phyloP scores from a whole-genome alignment of 371 early-diverging fungal genomes.

The Apophysomyces ossiformis region DNA sequence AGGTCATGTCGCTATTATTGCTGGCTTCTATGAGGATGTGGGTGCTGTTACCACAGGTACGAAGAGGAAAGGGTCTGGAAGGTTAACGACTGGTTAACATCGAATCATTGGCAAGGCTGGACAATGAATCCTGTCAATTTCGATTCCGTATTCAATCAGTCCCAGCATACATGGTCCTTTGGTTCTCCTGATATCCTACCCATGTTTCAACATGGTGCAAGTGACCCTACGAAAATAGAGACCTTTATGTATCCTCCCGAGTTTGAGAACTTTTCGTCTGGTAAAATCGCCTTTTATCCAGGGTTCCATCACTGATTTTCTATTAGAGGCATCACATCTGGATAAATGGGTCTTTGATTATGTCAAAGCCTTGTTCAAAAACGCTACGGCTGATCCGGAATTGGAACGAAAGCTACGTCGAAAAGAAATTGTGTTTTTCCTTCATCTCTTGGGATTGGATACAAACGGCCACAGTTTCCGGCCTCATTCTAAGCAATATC shows the following conservation, averaged over 20 bases:
- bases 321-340: constrained; percentile 77
- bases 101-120: constrained; percentile 73
- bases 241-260: constrained; percentile 91
- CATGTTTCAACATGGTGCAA: constrained; percentile 93
- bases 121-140: constrained; percentile 96
- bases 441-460: constrained; percentile 94
- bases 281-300: constrained; percentile 29
- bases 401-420: constrained; percentile 65
- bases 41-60: constrained; percentile 94
- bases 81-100: neutral
- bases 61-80: neutral
- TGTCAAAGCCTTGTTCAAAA: constrained; percentile 50
- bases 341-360: constrained; percentile 91
- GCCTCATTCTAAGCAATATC: constrained; percentile 85
- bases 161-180: constrained; percentile 93
- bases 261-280: constrained; percentile 87
- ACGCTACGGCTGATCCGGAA: constrained; percentile 48
- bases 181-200: constrained; percentile 97
- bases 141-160: constrained; percentile 94
- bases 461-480: constrained; percentile 93
- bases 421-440: constrained; percentile 85
- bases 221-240: constrained; percentile 75
- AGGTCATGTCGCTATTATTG: constrained; percentile 96
- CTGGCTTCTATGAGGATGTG: constrained; percentile 97
- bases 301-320: neutral